Evolutionary conservation across 371 early-diverging fungal species (phyloP).

Genomic region (Lichtheimia ramosa): DNA sequence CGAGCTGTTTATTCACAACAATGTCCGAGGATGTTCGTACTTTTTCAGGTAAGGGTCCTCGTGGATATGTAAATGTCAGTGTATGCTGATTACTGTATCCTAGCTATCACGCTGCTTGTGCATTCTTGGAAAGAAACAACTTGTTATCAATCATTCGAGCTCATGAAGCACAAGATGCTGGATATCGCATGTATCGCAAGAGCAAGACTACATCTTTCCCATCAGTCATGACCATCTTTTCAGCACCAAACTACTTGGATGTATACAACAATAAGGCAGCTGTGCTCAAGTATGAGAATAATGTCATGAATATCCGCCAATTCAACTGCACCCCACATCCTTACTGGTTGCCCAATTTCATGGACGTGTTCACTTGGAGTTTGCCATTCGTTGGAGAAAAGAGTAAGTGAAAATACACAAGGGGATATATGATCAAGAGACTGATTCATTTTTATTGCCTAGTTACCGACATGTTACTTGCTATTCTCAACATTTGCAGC

Average conservation of each 20-base stretch:
- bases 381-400: slow-evolving; percentile 98
- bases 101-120: slow-evolving; percentile 87
- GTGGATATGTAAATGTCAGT: neutral
- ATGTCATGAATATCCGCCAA: slow-evolving; percentile 95
- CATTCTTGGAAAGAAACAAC: slow-evolving; percentile 92
- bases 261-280: slow-evolving; percentile 98
- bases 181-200: slow-evolving; percentile 95
- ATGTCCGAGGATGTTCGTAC: slow-evolving; percentile 94
- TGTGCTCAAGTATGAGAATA: slow-evolving; percentile 94
- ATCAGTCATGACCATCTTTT: slow-evolving; percentile 96
- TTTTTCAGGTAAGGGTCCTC: slow-evolving; percentile 66
- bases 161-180: slow-evolving; percentile 98
- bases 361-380: slow-evolving; percentile 98
- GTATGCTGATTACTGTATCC: slow-evolving; percentile 10
- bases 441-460: neutral
- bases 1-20: slow-evolving; percentile 85
- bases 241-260: slow-evolving; percentile 97
- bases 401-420: slow-evolving; percentile 60
- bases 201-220: slow-evolving; percentile 93
- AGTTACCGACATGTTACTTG: slow-evolving; percentile 95
- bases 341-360: slow-evolving; percentile 95
- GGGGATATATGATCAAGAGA: neutral
- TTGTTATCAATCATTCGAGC: slow-evolving; percentile 94
- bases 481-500: slow-evolving; percentile 89
- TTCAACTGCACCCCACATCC: slow-evolving; percentile 90